Evolutionary conservation across 2,329 filamentous ascomycete species (phyloP), one percentile per base, ranked within the genome.

Genomic region (Pestalotiopsis sp.): DNA sequence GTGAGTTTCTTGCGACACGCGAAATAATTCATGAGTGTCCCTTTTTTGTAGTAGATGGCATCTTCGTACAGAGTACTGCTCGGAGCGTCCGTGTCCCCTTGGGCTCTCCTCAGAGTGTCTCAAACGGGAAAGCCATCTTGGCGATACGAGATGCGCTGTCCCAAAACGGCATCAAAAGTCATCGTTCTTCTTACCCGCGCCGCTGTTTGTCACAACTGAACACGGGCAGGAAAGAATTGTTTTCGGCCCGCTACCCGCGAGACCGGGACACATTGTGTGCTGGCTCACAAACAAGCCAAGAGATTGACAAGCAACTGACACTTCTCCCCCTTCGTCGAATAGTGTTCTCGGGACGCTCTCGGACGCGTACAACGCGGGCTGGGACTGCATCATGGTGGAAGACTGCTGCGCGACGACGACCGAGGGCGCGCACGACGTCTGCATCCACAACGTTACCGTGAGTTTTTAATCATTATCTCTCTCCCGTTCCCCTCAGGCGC

Each of bases 291-390:
- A 20, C 17, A 49, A 5, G n/a, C 17, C 17, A 52, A 52, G n/a
- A 52, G 20, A 52, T n/a, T 45, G 39, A 45, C 39, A 45, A 31
- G 39, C 39, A 14, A 14, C 17, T 49, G 41, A 49, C 41, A 17
- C 14, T 49, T 49, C 5, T 17, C n/a, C n/a, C n/a, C n/a, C 14
- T 49, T 49, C 13, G 38, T 41, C 13, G 13, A 41, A 13, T 49
- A 49, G 5, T 73, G 87, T 90, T 7, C 80, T 85, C 25, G 86
- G 86, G 1, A 89, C 86, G 14, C 77, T 89, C 68, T 80, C 82
- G 63, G 87, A 90, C 77, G 86, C 84, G 2, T 87, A 86, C 72
- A 85, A 82, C 71, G 83, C 82, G 70, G 87, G 88, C 0, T 89
- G 83, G 77, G 86, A 89, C 73, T 87, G 85, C 71, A 77, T 90